A percentile compares a stretch with the other conserved stretches of the same genome.
These are phyloP conservation scores for Dichotomocladium elegans DNA, from an alignment of 371 early-diverging fungal species.

Conservation along the genomic window DNA sequence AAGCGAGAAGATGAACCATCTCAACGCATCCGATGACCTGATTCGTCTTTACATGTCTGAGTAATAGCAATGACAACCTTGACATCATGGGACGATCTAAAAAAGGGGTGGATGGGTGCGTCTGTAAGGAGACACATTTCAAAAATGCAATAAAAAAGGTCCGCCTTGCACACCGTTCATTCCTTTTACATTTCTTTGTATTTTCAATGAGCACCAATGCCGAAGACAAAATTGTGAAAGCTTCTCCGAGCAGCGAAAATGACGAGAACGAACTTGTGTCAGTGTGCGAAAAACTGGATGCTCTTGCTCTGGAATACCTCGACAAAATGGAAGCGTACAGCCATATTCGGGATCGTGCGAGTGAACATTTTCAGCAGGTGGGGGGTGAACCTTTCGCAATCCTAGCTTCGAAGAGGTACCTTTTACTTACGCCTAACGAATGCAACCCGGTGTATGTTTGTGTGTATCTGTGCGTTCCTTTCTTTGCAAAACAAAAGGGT, in stretches of 20 bases:
- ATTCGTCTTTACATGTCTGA: slow-evolving; percentile 52
- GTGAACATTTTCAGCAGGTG: slow-evolving; percentile 29
- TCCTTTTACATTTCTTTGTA: too few species aligned
- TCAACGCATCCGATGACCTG: slow-evolving; percentile 69
- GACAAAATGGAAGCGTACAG: slow-evolving; percentile 30
- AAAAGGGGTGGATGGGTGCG: too few species aligned
- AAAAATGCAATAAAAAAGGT: too few species aligned
- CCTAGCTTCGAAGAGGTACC: too few species aligned
- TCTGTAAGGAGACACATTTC: too few species aligned
- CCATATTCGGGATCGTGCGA: slow-evolving; percentile 20
- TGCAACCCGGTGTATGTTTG: not conserved
- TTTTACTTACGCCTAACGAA: not conserved
- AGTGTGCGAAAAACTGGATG: slow-evolving; percentile 27
- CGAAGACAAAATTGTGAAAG: too few species aligned
- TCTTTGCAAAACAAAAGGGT: slow-evolving; percentile 19
- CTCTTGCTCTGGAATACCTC: slow-evolving; percentile 27
- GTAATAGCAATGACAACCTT: too few species aligned
- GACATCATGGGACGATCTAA: too few species aligned
- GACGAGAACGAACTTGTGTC: slow-evolving; percentile 3
- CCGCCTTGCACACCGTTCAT: too few species aligned
- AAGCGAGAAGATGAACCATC: slow-evolving; percentile 57
- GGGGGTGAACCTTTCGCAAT: not conserved
- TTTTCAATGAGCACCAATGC: too few species aligned
- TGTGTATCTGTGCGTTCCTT: not conserved
- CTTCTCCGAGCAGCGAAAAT: too few species aligned